Conservation (phyloP, 805 yeast genomes). For the Tetrapisispora nanseiensis region DNA sequence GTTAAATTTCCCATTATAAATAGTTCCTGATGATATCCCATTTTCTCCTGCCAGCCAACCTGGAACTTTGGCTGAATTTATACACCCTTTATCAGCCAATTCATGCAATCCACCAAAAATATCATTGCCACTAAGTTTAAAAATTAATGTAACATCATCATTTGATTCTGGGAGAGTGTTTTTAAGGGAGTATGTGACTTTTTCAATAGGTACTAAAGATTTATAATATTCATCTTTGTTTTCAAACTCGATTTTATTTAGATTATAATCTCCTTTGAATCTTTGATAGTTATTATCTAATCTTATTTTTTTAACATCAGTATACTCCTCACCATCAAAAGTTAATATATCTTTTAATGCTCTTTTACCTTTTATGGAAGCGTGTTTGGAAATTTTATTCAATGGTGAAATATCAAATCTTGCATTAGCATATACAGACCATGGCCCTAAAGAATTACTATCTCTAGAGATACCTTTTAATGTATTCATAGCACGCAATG, state of each 20-base stretch:
- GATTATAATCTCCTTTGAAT: conserved; percentile 45
- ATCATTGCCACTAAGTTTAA: conserved; percentile 52
- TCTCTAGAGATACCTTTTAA: conserved; percentile 54
- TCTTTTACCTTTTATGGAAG: conserved; percentile 24
- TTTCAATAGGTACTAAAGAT: conserved; percentile 51
- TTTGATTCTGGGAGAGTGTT: conserved; percentile 21
- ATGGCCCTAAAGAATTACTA: conserved; percentile 53
- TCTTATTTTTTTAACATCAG: conserved; percentile 27
- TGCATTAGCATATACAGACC: conserved; percentile 67
- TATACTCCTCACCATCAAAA: conserved; percentile 6
- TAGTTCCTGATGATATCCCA: conserved; percentile 41
- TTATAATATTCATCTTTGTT: conserved; percentile 17
- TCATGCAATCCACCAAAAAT: conserved; percentile 74
- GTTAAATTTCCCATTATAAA: conserved; percentile 32
- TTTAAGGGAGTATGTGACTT: conserved; percentile 36
- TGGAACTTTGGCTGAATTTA: conserved; percentile 52
- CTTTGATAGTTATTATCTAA: conserved; percentile 41
- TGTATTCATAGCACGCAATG: conserved; percentile 47
- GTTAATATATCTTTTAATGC: background rate
- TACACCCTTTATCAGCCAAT: conserved; percentile 39
- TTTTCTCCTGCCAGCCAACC: conserved; percentile 76
- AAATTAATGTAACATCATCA: conserved; percentile 18
- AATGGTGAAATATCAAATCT: conserved; percentile 58
- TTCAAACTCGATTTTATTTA: background rate
- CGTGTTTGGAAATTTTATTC: conserved; percentile 36